These are phyloP conservation scores for Ganoderma sinense DNA, from an alignment of 1,284 basidiomycete genomes.

Conservation along the genomic window DNA sequence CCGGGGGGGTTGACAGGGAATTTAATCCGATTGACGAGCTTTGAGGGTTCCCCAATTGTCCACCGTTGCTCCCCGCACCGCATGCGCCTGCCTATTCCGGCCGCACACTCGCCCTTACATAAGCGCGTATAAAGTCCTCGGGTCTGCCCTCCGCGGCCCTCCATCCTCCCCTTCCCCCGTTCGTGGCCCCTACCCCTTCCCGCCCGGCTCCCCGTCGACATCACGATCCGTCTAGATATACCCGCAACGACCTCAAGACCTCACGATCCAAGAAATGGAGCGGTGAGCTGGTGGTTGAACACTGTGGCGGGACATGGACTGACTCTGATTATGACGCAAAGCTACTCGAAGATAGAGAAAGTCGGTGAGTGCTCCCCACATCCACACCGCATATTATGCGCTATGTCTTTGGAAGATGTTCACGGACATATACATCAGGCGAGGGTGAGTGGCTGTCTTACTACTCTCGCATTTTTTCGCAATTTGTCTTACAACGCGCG, in stretches of 20 bases:
- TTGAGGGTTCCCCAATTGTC: slow-evolving; percentile 30
- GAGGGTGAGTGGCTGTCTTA: slow-evolving; percentile 37
- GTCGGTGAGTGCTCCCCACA: slow-evolving; percentile 39
- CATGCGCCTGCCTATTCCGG: slow-evolving; percentile 33
- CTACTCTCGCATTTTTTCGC: slow-evolving; percentile 1
- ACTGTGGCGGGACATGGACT: slow-evolving; percentile 26
- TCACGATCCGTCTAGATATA: slow-evolving; percentile 6
- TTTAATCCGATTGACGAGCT: slow-evolving; percentile 15
- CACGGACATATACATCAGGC: slow-evolving; percentile 31
- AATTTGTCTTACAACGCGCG: slow-evolving; percentile 9
- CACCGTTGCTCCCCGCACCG: slow-evolving; percentile 36
- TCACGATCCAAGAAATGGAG: slow-evolving; percentile 38
- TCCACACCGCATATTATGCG: neutral
- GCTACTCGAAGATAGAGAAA: slow-evolving; percentile 51
- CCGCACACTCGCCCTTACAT: slow-evolving; percentile 27
- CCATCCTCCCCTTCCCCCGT: slow-evolving; percentile 13
- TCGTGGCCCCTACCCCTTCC: slow-evolving; percentile 5
- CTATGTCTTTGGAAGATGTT: neutral
- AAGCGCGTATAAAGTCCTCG: slow-evolving; percentile 31
- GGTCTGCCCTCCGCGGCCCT: slow-evolving; percentile 8
- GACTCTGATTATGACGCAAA: slow-evolving; percentile 28
- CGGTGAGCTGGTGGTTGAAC: slow-evolving; percentile 52
- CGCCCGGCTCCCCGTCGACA: neutral
- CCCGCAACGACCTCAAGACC: slow-evolving; percentile 7
- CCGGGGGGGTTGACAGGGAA: slow-evolving; percentile 16